Evolutionary conservation across 768 basidiomycete genomes (phyloP), one percentile per base, ranked within the genome.

Genomic region (Rhizopogon roseolus): DNA sequence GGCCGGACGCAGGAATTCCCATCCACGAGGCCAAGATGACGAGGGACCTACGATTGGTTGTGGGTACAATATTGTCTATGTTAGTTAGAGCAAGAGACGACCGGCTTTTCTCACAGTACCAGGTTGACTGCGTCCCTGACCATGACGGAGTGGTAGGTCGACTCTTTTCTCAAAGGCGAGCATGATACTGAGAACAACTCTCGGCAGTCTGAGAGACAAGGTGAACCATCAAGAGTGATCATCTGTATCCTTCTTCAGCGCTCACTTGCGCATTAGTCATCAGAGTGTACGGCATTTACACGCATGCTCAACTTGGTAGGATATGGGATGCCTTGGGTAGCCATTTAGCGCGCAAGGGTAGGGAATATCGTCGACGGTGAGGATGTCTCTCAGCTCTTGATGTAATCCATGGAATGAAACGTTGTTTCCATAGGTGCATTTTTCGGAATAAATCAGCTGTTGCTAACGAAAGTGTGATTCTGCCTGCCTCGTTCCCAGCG

Each of bases 11-110:
- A 13, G 76, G 77, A 1, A 65, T 88, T 3, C 83, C 86, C 0
- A 76, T 88, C 9, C 88, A 76, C 50, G 85, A 87, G 61, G 87
- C 87, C 0, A 87, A 85, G 63, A 81, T 87, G 76, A 79, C 78
- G 9, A 60, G 71, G 0, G 80, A 83, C 57, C 62, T 74, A 22
- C 69, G 80, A 10, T 64, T 85, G 22, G 71, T 85, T 2, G 81
- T 82, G 60, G 5, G 77, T 65, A 29, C 38, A 25, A 38, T 40
- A 34, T 25, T 6, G 41, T 49, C 9, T 6, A 1, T 16, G 8
- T 37, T 19, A 14, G 28, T 41, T 9, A 1, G 13, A 41, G 40
- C 2, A 1, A 9, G n/a, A 16, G 19, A 36, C 3, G 9, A 28
- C 41, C 59, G 13, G 63, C 13, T 32, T 27, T 2, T 11, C 5